Base-by-base conservation (phyloP, 139 green algal genomes). In the Picochlorum sp. region DNA sequence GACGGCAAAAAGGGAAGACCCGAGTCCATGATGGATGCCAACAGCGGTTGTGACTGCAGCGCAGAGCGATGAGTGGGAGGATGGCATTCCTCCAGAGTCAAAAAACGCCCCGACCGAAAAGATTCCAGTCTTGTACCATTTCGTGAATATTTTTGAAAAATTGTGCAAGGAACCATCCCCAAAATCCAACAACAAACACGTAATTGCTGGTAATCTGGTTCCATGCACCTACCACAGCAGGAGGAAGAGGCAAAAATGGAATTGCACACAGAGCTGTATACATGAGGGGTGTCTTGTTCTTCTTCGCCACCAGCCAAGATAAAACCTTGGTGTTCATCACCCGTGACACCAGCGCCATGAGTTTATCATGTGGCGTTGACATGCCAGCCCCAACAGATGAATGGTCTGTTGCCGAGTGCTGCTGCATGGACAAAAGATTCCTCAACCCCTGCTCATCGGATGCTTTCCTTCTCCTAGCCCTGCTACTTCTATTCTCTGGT, bases 51-150 rank as follows among this genome's bases (percentile, higher is more conserved):
- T 96, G 2, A 98, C 72, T 24, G 79, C 81, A 68, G 85, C 76
- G 66, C 83, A 94, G 4, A 98, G 79, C 1, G 91, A 77, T 2
- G 92, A 95, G 75, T 99, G 93, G 13, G 89, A 97, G 4, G 92
- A 98, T 4, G 93, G 93, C 92, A 98, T 99, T 66, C 93, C 93
- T 28, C 93, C 93, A n/a, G 85, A 91, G 61, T 87, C 81, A 1
- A 96, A 66, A 26, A 97, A 74, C 0, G 88, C 84, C 15, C 60
- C 69, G 2, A 89, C n/a, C 61, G 91, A 80, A 80, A 81, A 97
- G 13, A 84, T 77, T 21, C 91, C 82, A 55, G 87, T 86, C 64
- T 90, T 92, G 50, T 81, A 84, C 4, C 81, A 76, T 65, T 86
- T 79, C 0, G 91, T 96, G 78, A 95, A 94, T 49, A 95, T 91